A percentile compares a stretch with the other conserved stretches of the same genome.
These are phyloP conservation scores for Ormosia emarginata DNA, from an alignment of 306 rosid species.

Conservation along the genomic window DNA sequence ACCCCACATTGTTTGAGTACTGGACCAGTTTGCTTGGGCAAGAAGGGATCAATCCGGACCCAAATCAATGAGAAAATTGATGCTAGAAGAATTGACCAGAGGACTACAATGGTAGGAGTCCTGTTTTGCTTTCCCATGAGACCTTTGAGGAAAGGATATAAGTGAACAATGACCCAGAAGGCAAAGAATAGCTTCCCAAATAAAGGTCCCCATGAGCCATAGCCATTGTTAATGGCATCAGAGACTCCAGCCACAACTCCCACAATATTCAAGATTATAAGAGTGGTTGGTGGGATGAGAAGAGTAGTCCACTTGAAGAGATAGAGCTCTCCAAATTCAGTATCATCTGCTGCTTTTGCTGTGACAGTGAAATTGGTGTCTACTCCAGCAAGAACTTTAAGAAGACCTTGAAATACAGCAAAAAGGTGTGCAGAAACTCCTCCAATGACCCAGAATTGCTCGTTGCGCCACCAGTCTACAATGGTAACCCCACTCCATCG, in stretches of 20 bases:
- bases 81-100: slow-evolving; percentile 50
- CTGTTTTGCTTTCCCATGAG: slow-evolving; percentile 55
- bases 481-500: slow-evolving; percentile 48
- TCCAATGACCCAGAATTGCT: slow-evolving; percentile 52
- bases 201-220: slow-evolving; percentile 50
- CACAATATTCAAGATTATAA: slow-evolving; percentile 45
- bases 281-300: slow-evolving; percentile 56
- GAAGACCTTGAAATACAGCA: slow-evolving; percentile 53
- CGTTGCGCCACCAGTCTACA: slow-evolving; percentile 38
- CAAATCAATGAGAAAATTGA: slow-evolving; percentile 52
- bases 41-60: slow-evolving; percentile 56
- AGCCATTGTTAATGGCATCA: slow-evolving; percentile 50
- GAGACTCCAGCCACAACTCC: slow-evolving; percentile 57
- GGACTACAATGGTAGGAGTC: slow-evolving; percentile 47
- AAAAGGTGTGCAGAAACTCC: slow-evolving; percentile 53
- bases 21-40: slow-evolving; percentile 55
- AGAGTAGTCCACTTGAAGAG: slow-evolving; percentile 52
- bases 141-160: slow-evolving; percentile 60
- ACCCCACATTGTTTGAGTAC: slow-evolving; percentile 55
- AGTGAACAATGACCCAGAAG: slow-evolving; percentile 53
- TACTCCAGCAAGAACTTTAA: slow-evolving; percentile 50
- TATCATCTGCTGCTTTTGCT: slow-evolving; percentile 43
- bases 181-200: slow-evolving; percentile 53
- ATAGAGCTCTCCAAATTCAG: slow-evolving; percentile 47
- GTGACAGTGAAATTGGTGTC: slow-evolving; percentile 53